Evolutionary conservation across 2,329 filamentous ascomycete genomes (phyloP).

Genomic region (Scorias spongiosa): DNA sequence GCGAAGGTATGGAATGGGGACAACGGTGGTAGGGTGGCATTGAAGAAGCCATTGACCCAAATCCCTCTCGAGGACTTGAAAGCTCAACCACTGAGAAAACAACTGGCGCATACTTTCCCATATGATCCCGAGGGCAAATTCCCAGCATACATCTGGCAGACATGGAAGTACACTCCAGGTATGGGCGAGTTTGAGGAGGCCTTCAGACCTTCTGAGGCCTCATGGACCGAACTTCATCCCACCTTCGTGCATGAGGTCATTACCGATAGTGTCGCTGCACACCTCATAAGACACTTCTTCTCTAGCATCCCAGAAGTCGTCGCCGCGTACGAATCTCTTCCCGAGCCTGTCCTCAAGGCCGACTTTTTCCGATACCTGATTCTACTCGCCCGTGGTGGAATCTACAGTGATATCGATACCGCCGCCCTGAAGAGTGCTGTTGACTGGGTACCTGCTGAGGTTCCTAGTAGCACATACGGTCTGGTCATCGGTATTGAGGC

Average conservation of each 20-base stretch:
- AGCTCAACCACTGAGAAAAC: slow-evolving; percentile 57
- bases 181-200: slow-evolving; percentile 57
- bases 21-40: slow-evolving; percentile 12
- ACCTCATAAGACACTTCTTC: slow-evolving; percentile 75
- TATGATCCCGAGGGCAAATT: slow-evolving; percentile 83
- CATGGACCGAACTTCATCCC: slow-evolving; percentile 77
- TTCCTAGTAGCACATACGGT: slow-evolving; percentile 65
- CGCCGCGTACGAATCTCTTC: slow-evolving; percentile 34
- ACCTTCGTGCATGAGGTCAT: slow-evolving; percentile 94
- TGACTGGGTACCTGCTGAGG: slow-evolving; percentile 70
- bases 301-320: slow-evolving; percentile 43
- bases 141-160: slow-evolving; percentile 98
- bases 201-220: slow-evolving; percentile 72
- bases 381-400: slow-evolving; percentile 60
- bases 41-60: slow-evolving; percentile 37
- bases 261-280: slow-evolving; percentile 71
- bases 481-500: slow-evolving; percentile 92
- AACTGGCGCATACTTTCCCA: slow-evolving; percentile 83
- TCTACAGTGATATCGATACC: slow-evolving; percentile 78
- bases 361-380: slow-evolving; percentile 56
- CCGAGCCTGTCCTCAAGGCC: slow-evolving; percentile 41
- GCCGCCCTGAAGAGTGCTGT: slow-evolving; percentile 65
- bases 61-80: slow-evolving; percentile 55
- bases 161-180: slow-evolving; percentile 78
- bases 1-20: slow-evolving; percentile 10